phyloP scores from a whole-genome alignment of 2,329 filamentous ascomycete genomes.

The Epichloe uncinata region DNA sequence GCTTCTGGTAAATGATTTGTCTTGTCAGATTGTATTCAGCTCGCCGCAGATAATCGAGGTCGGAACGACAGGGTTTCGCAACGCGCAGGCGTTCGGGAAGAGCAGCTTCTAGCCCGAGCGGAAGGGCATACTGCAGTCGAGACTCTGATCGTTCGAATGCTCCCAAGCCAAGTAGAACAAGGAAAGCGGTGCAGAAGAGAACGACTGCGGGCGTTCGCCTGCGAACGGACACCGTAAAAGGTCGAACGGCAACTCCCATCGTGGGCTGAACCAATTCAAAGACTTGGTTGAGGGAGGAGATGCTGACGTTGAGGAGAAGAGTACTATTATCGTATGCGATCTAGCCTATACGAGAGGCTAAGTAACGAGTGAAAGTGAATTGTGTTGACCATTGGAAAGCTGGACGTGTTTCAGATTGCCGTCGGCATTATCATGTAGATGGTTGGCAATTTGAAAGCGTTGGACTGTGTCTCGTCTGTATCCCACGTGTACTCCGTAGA shows the following conservation, averaged over 20 bases:
- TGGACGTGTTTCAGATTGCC: neutral
- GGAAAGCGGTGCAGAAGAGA: neutral
- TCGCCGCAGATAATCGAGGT: constrained; percentile 18
- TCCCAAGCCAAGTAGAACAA: constrained; percentile 3
- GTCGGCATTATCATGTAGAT: neutral
- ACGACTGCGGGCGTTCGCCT: neutral
- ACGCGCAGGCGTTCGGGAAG: constrained; percentile 9
- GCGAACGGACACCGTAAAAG: constrained; percentile 4
- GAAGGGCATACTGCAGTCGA: constrained; percentile 7
- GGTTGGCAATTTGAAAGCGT: neutral
- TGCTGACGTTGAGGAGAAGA: neutral
- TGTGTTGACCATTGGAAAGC: neutral
- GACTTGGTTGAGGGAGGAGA: neutral
- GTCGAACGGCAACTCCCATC: constrained; percentile 6
- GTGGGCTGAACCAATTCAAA: neutral
- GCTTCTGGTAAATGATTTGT: constrained; percentile 29
- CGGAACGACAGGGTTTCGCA: constrained; percentile 11
- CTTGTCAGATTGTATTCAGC: constrained; percentile 23
- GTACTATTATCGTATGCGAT: neutral
- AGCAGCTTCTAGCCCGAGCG: constrained; percentile 12
- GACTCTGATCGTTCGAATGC: constrained; percentile 5
- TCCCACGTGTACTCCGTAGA: neutral
- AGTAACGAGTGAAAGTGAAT: neutral
- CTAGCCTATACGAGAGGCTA: neutral
- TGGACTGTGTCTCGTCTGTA: neutral